Evolutionary conservation across 805 yeast genomes (phyloP), one percentile per base, ranked within the genome.

Genomic region (Metschnikowia aberdeeniae): DNA sequence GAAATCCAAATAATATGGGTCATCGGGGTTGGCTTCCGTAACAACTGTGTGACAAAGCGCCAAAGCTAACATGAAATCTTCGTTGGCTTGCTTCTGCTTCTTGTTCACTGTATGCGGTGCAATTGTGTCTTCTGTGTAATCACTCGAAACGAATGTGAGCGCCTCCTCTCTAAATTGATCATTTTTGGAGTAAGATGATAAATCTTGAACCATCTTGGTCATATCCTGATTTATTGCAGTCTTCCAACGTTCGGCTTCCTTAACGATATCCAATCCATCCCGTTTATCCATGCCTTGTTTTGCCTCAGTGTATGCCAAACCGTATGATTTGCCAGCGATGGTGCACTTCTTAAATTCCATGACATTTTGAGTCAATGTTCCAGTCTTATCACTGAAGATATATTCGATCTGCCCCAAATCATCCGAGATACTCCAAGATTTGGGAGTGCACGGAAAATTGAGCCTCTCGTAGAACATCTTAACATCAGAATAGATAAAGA

Each of bases 291-390:
- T 72, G 36, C 93, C 95, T 14, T 86, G 87, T 36, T 80, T 70
- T 0, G 93, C 93, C 58, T 86, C 95, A 1, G 95, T 86, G 57
- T 86, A 86, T 0, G 93, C 93, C 49, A 80, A 66, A 24, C 95
- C 95, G 57, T 86, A 86, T 12, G 82, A 71, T 17, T 73, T 68
- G 38, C 93, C 93, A 57, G 79, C 80, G 43, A 86, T 81, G 3
- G 93, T 80, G 62, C 89, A 81, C 60, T 86, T 86, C 54, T 85
- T 86, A 63, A 84, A 86, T 59, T 86, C 93, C 95, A 86, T 86
- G 24, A 86, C 79, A 59, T 86, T 86, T 60, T 86, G 93, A 1
- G 95, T 86, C 56, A 86, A 66, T 1, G 95, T 86, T 50, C 95
- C 95, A 0, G 95, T 86, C 60, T 86, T 86, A 66, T 86, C 95